Evolutionary conservation across 1,139 yeast species (phyloP).

Genomic region (Scheffersomyces titani): DNA sequence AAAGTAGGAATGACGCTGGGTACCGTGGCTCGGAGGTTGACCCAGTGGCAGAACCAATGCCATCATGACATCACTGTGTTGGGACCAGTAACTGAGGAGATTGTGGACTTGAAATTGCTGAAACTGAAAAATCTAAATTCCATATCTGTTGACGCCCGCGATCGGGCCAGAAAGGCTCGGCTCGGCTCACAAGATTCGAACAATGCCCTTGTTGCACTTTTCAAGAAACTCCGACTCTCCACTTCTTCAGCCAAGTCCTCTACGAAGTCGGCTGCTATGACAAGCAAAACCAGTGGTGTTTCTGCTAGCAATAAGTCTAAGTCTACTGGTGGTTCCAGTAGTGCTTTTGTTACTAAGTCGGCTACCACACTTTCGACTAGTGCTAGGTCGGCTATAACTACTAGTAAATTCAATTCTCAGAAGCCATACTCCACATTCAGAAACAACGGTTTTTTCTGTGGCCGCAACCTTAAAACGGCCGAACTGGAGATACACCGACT

Average conservation of each 20-base stretch:
- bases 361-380: neutral
- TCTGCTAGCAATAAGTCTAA: too few species aligned
- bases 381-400: neutral
- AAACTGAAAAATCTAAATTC: neutral
- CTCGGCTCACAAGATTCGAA: conserved; percentile 4
- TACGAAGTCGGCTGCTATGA: neutral
- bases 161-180: neutral
- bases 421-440: neutral
- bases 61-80: conserved; percentile 43
- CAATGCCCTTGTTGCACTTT: neutral
- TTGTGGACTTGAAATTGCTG: conserved; percentile 7
- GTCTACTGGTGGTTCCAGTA: neutral
- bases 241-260: neutral
- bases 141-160: neutral
- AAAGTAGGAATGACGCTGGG: conserved; percentile 61
- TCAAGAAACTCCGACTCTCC: neutral
- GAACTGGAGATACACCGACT: conserved; percentile 44
- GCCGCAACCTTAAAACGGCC: conserved; percentile 26
- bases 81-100: conserved; percentile 5
- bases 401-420: neutral
- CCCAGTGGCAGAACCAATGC: conserved; percentile 60
- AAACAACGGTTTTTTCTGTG: conserved; percentile 35
- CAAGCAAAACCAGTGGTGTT: too few species aligned
- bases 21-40: conserved; percentile 40
- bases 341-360: neutral